Evolutionary conservation across 495 filamentous ascomycete genomes (phyloP), one percentile per base, ranked within the genome.

Genomic region (Podospora anserina): DNA sequence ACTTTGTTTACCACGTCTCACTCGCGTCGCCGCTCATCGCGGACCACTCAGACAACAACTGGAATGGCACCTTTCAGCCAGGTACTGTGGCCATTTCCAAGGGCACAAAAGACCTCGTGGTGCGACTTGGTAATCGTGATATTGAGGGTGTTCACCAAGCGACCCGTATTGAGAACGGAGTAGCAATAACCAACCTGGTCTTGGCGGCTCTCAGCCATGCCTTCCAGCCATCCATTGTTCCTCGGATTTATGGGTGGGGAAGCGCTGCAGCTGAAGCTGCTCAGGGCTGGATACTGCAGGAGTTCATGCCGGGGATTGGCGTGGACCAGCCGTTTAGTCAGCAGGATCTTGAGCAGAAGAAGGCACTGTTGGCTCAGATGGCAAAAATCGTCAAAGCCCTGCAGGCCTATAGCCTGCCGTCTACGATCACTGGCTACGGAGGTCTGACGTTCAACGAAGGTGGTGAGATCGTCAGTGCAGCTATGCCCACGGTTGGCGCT

Each of bases 1-100:
- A 78, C 65, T 79, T 78, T 55, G 77, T 79, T 55, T 79, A 79
- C 57, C 72, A 63, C 20, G 53, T 78, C 55, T 70, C 69, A 19
- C 67, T 78, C 9, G 57, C 69, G 19, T 19, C 34, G 26, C 66
- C 66, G 9, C 58, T 65, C 0, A 18, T 58, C 1, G 2, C 59
- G 0, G 5, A 28, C 28, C 64, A 49, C 60, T 56, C 4, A 16
- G 28, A 15, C 32, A 54, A 32, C 9, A 27, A n/a, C 34, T 5
- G 27, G 30, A 44, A n/a, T 9, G 15, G 28, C 54, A 27, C n/a
- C 56, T 66, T n/a, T 11, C 53, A 53, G 19, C 59, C 60, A 1
- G 59, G 59, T 9, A 55, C 58, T 20, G 66, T 67, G 3, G 3
- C 59, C 26, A 67, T 67, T 18, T 44, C 66, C 20, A 34, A 54